Percentiles rank a stretch among this genome's conserved stretches.
Evolutionary conservation across 2,329 filamentous ascomycete species (phyloP).

Genomic region (Xylaria sp.): DNA sequence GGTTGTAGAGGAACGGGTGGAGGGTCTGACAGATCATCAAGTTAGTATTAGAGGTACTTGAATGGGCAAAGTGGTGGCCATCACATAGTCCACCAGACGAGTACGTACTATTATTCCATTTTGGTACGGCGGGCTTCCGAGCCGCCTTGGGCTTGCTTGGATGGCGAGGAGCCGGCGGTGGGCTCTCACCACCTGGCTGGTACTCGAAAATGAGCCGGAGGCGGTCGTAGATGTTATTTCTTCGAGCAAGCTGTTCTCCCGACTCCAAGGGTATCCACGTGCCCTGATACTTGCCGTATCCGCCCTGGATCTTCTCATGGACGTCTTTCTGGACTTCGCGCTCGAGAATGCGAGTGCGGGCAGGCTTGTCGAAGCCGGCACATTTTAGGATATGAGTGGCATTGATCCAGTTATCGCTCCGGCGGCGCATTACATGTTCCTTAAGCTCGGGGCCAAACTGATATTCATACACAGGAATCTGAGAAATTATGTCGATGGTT

Average conservation of each 20-base stretch:
- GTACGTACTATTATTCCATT: conserved; percentile 61
- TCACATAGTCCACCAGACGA: not conserved
- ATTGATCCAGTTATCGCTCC: conserved; percentile 97
- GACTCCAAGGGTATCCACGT: conserved; percentile 94
- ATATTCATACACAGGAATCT: conserved; percentile 96
- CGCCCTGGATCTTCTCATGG: conserved; percentile 98
- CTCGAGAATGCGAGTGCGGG: conserved; percentile 92
- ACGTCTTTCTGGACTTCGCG: conserved; percentile 95
- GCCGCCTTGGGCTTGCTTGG: conserved; percentile 85
- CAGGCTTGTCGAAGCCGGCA: conserved; percentile 96
- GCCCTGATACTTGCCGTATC: conserved; percentile 98
- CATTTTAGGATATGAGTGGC: conserved; percentile 99
- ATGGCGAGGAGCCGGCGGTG: conserved; percentile 93
- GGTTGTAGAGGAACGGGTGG: conserved; percentile 55
- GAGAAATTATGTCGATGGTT: conserved; percentile 26
- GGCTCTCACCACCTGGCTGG: conserved; percentile 83
- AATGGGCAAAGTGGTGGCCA: not conserved
- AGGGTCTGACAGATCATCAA: conserved; percentile 47
- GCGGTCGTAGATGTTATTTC: conserved; percentile 87
- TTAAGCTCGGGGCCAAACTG: conserved; percentile 82
- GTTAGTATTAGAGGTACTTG: conserved; percentile 34
- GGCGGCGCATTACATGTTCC: conserved; percentile 94
- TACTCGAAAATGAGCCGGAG: conserved; percentile 91
- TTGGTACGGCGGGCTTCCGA: conserved; percentile 72
- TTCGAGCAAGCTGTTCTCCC: conserved; percentile 82